phyloP scores from a whole-genome alignment of 768 basidiomycete genomes.

The Astraeus odoratus region DNA sequence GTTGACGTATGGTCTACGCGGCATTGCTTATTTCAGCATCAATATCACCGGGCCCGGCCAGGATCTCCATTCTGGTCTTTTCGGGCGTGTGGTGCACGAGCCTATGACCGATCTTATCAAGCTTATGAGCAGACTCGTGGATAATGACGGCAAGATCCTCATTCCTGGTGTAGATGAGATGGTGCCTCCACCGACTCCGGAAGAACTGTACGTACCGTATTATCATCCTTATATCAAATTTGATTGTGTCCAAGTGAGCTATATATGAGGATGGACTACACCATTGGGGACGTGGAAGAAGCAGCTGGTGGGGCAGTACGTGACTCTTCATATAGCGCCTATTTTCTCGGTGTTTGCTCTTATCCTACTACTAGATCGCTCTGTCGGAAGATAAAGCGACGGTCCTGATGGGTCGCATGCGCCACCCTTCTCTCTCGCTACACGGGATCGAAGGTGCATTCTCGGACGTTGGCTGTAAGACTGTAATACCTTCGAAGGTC shows the following conservation, averaged over 20 bases:
- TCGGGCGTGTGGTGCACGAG: constrained; percentile 69
- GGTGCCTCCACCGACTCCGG: constrained; percentile 59
- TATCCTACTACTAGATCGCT: constrained; percentile 38
- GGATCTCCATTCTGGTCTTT: constrained; percentile 86
- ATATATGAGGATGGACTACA: constrained; percentile 65
- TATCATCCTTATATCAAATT: neutral
- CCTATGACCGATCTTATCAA: constrained; percentile 85
- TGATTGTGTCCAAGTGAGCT: constrained; percentile 31
- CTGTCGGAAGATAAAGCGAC: constrained; percentile 70
- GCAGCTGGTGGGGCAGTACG: constrained; percentile 49
- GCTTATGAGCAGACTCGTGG: constrained; percentile 75
- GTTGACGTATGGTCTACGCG: constrained; percentile 79
- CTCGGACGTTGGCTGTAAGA: constrained; percentile 75
- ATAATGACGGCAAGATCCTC: constrained; percentile 64
- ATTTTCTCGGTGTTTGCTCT: neutral
- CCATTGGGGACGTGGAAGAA: constrained; percentile 59
- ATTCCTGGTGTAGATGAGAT: constrained; percentile 80
- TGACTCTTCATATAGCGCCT: neutral
- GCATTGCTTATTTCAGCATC: constrained; percentile 74
- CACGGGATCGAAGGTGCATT: constrained; percentile 98
- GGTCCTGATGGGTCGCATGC: constrained; percentile 92
- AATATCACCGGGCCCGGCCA: constrained; percentile 72
- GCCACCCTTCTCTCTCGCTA: constrained; percentile 78
- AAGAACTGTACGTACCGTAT: constrained; percentile 17
- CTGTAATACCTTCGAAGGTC: constrained; percentile 89